A percentile compares a stretch with the other conserved stretches of the same genome.
Evolutionary conservation across 176 grass and related monocot species (phyloP).

Genomic region (maize (Zea mays)): DNA sequence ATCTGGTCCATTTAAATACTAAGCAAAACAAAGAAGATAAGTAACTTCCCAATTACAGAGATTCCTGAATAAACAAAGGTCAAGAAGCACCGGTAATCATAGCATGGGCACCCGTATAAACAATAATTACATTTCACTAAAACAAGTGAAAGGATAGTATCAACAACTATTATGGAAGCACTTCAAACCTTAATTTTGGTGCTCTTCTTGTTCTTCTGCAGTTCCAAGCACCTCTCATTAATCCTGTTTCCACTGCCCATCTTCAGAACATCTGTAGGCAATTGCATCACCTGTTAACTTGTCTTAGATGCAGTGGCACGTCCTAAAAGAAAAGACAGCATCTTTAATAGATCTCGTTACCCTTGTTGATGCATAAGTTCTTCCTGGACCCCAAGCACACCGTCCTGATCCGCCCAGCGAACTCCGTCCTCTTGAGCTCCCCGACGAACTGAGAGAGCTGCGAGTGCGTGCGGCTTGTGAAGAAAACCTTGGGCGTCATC

Average conservation of each 20-base stretch:
- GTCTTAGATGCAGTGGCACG: neutral
- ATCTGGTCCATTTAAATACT: neutral
- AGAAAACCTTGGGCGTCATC: constrained; percentile 82
- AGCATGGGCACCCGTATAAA: neutral
- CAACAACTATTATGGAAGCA: neutral
- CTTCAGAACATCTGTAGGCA: constrained; percentile 72
- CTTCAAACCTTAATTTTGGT: constrained; percentile 63
- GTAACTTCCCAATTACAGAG: neutral
- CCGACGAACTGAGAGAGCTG: constrained; percentile 87
- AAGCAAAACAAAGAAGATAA: neutral
- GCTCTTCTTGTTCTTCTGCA: constrained; percentile 80
- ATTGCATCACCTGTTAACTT: constrained; percentile 21
- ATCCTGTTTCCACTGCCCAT: constrained; percentile 64
- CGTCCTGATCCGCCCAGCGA: constrained; percentile 46
- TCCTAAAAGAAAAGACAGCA: neutral
- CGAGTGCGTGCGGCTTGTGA: constrained; percentile 84
- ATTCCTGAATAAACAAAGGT: neutral
- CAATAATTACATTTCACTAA: neutral
- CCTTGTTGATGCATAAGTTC: constrained; percentile 76
- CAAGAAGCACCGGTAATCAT: neutral
- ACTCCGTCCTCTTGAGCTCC: constrained; percentile 76
- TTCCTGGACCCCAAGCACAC: constrained; percentile 92
- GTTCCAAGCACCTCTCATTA: constrained; percentile 81
- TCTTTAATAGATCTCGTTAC: constrained; percentile 44
- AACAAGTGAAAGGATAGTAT: neutral